phyloP scores from a whole-genome alignment of 75 land plant genomes.

The Isoetes taiwanensis region DNA sequence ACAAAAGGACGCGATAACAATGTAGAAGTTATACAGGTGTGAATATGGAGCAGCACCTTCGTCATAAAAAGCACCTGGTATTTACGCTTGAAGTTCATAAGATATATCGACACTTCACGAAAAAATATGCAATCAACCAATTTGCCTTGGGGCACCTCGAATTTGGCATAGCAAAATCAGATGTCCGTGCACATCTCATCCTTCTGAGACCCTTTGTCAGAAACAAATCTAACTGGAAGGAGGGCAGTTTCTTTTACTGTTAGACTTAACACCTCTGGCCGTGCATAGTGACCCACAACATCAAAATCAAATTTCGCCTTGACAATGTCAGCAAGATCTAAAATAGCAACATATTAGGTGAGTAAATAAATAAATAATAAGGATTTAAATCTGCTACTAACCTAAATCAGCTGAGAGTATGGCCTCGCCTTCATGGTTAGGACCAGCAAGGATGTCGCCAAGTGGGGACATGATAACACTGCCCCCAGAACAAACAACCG shows the following conservation, averaged over 20 bases:
- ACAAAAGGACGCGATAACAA: too few species aligned
- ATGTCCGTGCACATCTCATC: too few species aligned
- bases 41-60: too few species aligned
- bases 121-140: too few species aligned
- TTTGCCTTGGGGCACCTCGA: too few species aligned
- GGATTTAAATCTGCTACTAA: slow-evolving; percentile 11
- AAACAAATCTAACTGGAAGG: slow-evolving; percentile 54
- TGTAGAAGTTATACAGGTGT: too few species aligned
- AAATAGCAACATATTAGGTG: not conserved
- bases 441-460: slow-evolving; percentile 73
- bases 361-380: not conserved
- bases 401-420: slow-evolving; percentile 82
- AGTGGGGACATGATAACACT: slow-evolving; percentile 93
- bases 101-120: too few species aligned
- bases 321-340: slow-evolving; percentile 84
- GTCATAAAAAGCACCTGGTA: too few species aligned
- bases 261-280: slow-evolving; percentile 78
- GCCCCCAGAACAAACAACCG: slow-evolving; percentile 82
- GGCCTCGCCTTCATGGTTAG: slow-evolving; percentile 88
- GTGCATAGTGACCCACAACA: slow-evolving; percentile 89
- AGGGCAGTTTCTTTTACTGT: slow-evolving; percentile 46
- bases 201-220: too few species aligned
- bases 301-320: slow-evolving; percentile 90
- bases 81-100: too few species aligned
- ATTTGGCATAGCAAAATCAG: too few species aligned